A percentile compares a stretch with the other conserved stretches of the same genome.
These are phyloP conservation scores for Globisporangium polare DNA, from an alignment of 352 stramenopile genomes.

Conservation along the genomic window DNA sequence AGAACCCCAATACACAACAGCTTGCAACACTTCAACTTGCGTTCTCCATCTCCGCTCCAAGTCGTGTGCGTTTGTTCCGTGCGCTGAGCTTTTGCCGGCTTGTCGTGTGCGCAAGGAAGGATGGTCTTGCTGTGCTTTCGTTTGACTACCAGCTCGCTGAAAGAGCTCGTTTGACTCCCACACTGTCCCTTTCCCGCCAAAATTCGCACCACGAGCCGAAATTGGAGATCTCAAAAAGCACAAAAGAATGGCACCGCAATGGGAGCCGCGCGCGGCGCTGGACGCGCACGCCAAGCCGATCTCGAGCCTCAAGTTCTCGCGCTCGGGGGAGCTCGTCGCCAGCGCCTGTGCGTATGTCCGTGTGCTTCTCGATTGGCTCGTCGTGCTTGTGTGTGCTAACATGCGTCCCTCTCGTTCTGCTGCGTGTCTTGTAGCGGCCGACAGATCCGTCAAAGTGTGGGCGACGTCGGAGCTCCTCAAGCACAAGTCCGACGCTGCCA, in stretches of 20 bases:
- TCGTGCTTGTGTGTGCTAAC: not conserved
- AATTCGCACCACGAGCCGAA: not conserved
- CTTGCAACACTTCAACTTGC: too few relatives aligned
- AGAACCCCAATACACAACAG: too few relatives aligned
- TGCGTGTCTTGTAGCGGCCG: constrained; percentile 41
- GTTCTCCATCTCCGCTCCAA: too few relatives aligned
- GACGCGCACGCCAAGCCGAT: constrained; percentile 64
- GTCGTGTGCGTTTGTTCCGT: too few relatives aligned
- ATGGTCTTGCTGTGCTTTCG: too few relatives aligned
- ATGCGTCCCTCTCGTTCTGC: not conserved
- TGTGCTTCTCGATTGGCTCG: constrained; percentile 2
- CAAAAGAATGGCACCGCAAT: not conserved
- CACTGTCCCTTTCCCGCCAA: not conserved
- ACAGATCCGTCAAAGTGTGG: constrained; percentile 81
- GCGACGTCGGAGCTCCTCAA: constrained; percentile 23
- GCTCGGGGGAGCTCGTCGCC: constrained; percentile 45
- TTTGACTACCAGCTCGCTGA: not conserved
- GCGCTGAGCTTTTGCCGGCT: too few relatives aligned
- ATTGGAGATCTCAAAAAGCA: not conserved
- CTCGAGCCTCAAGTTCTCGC: constrained; percentile 73
- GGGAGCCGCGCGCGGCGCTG: constrained; percentile 9
- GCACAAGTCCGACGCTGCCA: not conserved
- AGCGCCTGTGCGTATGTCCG: constrained; percentile 45
- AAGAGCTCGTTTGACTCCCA: not conserved
- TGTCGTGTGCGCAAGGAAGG: too few relatives aligned